Evolutionary conservation across 2,329 filamentous ascomycete species (phyloP).

Genomic region (Colletotrichum sp.): DNA sequence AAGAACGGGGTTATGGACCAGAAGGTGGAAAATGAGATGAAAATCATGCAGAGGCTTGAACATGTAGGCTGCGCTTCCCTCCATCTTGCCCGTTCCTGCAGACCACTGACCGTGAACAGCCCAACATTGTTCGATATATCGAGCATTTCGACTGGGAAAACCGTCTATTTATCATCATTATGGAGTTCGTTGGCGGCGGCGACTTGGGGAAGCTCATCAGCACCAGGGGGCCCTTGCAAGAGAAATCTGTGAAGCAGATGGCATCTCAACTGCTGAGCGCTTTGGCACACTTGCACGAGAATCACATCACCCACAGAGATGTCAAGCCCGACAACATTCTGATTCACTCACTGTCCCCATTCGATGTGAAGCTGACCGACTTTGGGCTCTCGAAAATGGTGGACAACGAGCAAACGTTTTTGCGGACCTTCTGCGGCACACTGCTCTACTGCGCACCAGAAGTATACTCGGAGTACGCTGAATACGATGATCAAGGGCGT

Average conservation of each 20-base stretch:
- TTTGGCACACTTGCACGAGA: constrained; percentile 82
- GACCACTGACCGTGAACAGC: constrained; percentile 45
- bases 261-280: constrained; percentile 80
- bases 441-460: constrained; percentile 95
- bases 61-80: constrained; percentile 67
- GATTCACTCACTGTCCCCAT: constrained; percentile 73
- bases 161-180: constrained; percentile 92
- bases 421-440: constrained; percentile 96
- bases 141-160: constrained; percentile 85
- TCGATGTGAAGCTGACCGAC: constrained; percentile 90
- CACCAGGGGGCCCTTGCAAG: constrained; percentile 66
- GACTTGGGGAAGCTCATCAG: constrained; percentile 80
- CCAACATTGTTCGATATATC: constrained; percentile 90
- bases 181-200: constrained; percentile 87
- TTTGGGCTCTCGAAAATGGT: constrained; percentile 97
- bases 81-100: not conserved
- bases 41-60: constrained; percentile 85
- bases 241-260: constrained; percentile 73
- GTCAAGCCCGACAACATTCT: constrained; percentile 99
- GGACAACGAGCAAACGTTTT: constrained; percentile 86
- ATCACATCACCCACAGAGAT: constrained; percentile 95
- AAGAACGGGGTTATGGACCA: constrained; percentile 90
- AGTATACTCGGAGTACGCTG: constrained; percentile 79
- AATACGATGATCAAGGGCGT: constrained; percentile 74
- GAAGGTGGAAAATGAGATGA: constrained; percentile 96